A percentile compares a stretch with the other conserved stretches of the same genome.
Evolutionary conservation across 345 rosid species (phyloP).

Genomic region (Murraya paniculata): DNA sequence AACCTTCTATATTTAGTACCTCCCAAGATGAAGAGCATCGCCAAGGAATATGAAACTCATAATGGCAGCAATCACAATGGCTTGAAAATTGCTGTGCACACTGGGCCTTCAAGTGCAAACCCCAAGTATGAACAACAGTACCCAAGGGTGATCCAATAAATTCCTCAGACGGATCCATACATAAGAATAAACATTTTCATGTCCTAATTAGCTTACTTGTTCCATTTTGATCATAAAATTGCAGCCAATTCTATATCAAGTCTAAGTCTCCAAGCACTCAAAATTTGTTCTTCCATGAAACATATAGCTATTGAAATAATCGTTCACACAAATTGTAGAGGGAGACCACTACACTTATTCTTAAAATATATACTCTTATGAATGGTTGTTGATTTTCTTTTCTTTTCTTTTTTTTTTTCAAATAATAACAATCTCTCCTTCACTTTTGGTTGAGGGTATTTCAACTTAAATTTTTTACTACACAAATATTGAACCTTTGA

Average conservation of each 20-base stretch:
- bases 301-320: slow-evolving; percentile 36
- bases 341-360: slow-evolving; percentile 15
- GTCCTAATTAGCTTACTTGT: too few relatives aligned
- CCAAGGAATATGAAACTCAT: slow-evolving; percentile 35
- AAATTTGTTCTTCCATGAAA: slow-evolving; percentile 30
- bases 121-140: slow-evolving; percentile 29
- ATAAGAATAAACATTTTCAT: too few relatives aligned
- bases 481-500: too few relatives aligned
- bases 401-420: too few relatives aligned
- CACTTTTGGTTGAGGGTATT: too few relatives aligned
- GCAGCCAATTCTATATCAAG: slow-evolving; percentile 29
- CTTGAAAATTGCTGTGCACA: slow-evolving; percentile 35
- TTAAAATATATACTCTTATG: too few relatives aligned
- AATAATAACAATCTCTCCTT: too few relatives aligned
- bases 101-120: slow-evolving; percentile 36
- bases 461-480: too few relatives aligned
- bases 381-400: too few relatives aligned
- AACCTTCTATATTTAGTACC: slow-evolving; percentile 8
- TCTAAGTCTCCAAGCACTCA: slow-evolving; percentile 31
- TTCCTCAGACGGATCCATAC: slow-evolving; percentile 10
- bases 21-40: slow-evolving; percentile 33
- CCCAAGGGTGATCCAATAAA: slow-evolving; percentile 7
- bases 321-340: slow-evolving; percentile 23
- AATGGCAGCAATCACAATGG: slow-evolving; percentile 33
- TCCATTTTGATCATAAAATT: slow-evolving; percentile 9